Base-by-base conservation (phyloP, 2,329 filamentous ascomycete species). In the Alternaria postmessia region DNA sequence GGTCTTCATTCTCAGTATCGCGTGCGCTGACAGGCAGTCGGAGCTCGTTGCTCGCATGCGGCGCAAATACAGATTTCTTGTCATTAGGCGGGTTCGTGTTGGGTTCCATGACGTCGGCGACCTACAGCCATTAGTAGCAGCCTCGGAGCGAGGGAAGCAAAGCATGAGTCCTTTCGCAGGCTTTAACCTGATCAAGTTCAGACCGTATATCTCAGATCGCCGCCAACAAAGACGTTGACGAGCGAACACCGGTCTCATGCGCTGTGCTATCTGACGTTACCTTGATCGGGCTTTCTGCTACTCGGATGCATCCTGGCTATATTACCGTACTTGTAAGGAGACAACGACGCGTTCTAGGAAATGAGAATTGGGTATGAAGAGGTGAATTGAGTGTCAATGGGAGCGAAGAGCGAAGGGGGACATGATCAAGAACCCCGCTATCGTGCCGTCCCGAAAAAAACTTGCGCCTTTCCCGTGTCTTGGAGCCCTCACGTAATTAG, bases 131-230 rank as follows among this genome's bases (percentile, higher is more conserved):
- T 81, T 66, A 81, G 78, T 63, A 67, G 67, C 57, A 64, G 64
- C 57, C 55, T 64, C 55, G 57, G 28, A 41, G 20, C 54, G 56
- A 56, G 65, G 59, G 63, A 42, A 68, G 72, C 71, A 82, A 73
- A 70, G 82, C 82, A 84, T 83, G 82, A 83, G 74, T 83, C 79
- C 81, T 84, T 83, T 83, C 81, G 82, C 82, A 82, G 80, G 81
- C 74, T 78, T 84, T 81, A 79, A 80, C 81, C 79, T 82, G 81
- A 82, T 83, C 82, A 83, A 84, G 82, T 84, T 84, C 80, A 74
- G 71, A 82, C 82, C 82, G 82, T 84, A 78, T 84, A 66, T 84
- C 82, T 84, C 82, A 84, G 82, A 82, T 77, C 78, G 65, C 64
- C 51, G 46, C 54, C 60, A 51, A 20, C 39, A 12, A 43, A 39